Base-by-base conservation (phyloP, 495 filamentous ascomycete species). In the Diplogelasinospora grovesii region DNA sequence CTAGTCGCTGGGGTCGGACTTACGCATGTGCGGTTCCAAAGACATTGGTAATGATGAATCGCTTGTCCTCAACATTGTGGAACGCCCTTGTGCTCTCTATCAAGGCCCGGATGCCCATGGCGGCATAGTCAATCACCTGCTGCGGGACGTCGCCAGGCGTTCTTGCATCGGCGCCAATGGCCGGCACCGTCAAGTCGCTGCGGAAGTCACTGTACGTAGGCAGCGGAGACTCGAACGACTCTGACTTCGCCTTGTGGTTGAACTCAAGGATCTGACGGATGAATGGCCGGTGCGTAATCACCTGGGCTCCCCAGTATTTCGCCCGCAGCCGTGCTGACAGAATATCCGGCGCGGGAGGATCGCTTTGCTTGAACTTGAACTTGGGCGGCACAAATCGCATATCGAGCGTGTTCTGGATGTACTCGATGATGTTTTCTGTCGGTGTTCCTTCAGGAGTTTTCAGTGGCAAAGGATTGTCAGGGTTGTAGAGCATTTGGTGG, bases 21-120 rank as follows among this genome's bases (percentile, higher is more conserved):
- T 88, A 96, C 89, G 90, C 90, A 73, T 95, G 90, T 47, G 89
- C 83, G 9, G 90, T 97, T 16, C 90, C 89, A 60, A 93, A 93
- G 18, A 95, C 85, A 54, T 95, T 96, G 7, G 90, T 97, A 29
- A 95, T 78, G 22, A 95, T 80, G 19, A 83, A 79, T 4, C 90
- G 77, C 37, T 77, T 71, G 10, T 58, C 64, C 24, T 59, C 68
- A 29, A 83, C 61, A 0, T 80, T 79, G 63, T 95, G 85, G 52
- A 97, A 94, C 1, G 89, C 86, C 42, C 73, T 71, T 1, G 90
- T 96, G 57, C 89, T 95, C 48, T 77, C 61, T n/a, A 92, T 78
- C 4, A 92, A 80, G 6, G 86, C 85, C 16, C 76, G 59, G 23
- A 97, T 71, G 36, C 83, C 79, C 21, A 66, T 65, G 34, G 43